Percentiles rank a stretch among this genome's conserved stretches.
Conservation (phyloP, 192 early-diverging fungal species). For the Dimargaris verticillata region DNA sequence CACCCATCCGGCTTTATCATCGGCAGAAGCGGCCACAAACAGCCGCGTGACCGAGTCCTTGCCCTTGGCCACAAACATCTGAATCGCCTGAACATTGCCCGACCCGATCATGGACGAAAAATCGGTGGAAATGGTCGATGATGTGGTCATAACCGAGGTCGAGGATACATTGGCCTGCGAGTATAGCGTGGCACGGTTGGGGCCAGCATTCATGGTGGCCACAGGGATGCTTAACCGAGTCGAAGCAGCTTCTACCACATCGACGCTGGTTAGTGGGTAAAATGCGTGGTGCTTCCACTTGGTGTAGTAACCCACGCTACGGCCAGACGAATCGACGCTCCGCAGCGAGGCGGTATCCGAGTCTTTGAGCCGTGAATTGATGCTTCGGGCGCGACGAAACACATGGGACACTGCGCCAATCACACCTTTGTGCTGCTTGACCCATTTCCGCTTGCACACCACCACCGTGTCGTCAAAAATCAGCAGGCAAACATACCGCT, state of each 20-base stretch:
- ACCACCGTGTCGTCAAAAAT: conserved; percentile 48
- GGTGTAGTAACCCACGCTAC: conserved; percentile 45
- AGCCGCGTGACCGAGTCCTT: conserved; percentile 29
- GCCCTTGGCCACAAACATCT: conserved; percentile 29
- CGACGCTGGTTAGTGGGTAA: conserved; percentile 36
- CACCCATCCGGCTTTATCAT: conserved; percentile 34
- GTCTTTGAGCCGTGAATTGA: conserved; percentile 12
- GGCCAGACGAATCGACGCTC: conserved; percentile 29
- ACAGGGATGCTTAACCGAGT: conserved; percentile 23
- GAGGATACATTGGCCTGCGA: conserved; percentile 32
- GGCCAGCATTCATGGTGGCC: conserved; percentile 21
- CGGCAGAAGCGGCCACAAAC: conserved; percentile 33
- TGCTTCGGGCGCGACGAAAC: conserved; percentile 26
- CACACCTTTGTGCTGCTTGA: conserved; percentile 30
- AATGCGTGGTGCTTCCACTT: conserved; percentile 51
- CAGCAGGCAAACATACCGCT: conserved; percentile 41
- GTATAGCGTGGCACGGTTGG: conserved; percentile 27
- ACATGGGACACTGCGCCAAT: conserved; percentile 34
- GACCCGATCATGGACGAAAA: conserved; percentile 30
- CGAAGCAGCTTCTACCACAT: conserved; percentile 42
- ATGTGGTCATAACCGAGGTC: conserved; percentile 32
- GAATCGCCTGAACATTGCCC: conserved; percentile 30
- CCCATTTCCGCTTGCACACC: conserved; percentile 50
- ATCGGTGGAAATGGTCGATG: conserved; percentile 33
- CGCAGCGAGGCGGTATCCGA: conserved; percentile 30